phyloP scores from a whole-genome alignment of 2,329 filamentous ascomycete species.

The Sporothrix brunneoviolacea region DNA sequence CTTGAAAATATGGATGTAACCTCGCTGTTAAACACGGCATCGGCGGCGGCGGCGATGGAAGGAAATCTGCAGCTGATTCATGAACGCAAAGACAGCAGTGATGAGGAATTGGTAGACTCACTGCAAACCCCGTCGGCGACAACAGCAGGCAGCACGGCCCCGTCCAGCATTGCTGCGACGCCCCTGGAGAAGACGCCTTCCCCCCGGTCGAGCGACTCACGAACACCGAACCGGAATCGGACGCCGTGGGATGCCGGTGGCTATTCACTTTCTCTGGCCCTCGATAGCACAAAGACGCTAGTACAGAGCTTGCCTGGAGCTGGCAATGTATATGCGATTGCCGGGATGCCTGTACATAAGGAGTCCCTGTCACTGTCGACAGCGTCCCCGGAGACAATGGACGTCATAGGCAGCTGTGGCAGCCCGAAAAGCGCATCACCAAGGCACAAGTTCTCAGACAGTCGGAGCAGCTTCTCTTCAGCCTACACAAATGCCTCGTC shows the following conservation, averaged over 20 bases:
- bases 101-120: slow-evolving; percentile 16
- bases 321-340: background rate
- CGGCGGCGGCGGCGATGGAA: slow-evolving; percentile 20
- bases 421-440: slow-evolving; percentile 32
- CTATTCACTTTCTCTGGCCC: slow-evolving; percentile 38
- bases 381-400: background rate
- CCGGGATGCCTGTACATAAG: too few species aligned
- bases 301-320: slow-evolving; percentile 20
- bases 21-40: slow-evolving; percentile 33
- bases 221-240: slow-evolving; percentile 29
- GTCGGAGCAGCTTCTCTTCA: slow-evolving; percentile 46
- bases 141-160: slow-evolving; percentile 19
- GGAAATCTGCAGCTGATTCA: background rate
- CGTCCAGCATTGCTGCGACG: slow-evolving; percentile 25
- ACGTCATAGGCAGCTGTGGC: background rate
- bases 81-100: slow-evolving; percentile 6
- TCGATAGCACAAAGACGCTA: slow-evolving; percentile 34
- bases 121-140: slow-evolving; percentile 21
- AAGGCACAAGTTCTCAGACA: slow-evolving; percentile 42
- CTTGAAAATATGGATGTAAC: slow-evolving; percentile 36
- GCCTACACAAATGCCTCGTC: slow-evolving; percentile 40
- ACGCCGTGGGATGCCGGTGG: slow-evolving; percentile 47
- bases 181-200: slow-evolving; percentile 25
- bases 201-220: slow-evolving; percentile 24
- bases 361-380: too few species aligned